These are phyloP conservation scores for Clausena lansium DNA, from an alignment of 345 rosid genomes.

Conservation along the genomic window DNA sequence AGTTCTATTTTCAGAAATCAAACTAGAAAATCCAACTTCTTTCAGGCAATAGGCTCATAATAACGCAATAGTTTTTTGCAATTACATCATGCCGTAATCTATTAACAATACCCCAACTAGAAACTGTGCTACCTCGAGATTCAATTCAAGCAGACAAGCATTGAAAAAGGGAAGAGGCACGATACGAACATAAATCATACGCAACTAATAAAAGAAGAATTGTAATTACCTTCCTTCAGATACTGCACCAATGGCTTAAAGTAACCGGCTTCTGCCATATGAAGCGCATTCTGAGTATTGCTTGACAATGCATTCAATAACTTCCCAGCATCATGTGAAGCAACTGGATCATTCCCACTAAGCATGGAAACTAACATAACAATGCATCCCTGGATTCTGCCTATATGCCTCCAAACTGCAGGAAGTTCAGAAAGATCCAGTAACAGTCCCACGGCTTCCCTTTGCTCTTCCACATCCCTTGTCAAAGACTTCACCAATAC, in stretches of 20 bases:
- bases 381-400: conserved; percentile 67
- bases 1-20: neutral
- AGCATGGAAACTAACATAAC: conserved; percentile 60
- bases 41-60: neutral
- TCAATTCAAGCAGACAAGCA: conserved; percentile 7
- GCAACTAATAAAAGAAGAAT: neutral
- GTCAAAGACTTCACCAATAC: conserved; percentile 61
- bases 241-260: conserved; percentile 62
- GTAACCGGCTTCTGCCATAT: conserved; percentile 80
- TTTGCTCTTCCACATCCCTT: conserved; percentile 47
- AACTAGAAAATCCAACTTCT: neutral
- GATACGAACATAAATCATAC: neutral
- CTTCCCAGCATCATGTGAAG: conserved; percentile 52
- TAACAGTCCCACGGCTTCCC: conserved; percentile 63
- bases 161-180: neutral
- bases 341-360: conserved; percentile 47
- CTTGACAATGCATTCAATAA: conserved; percentile 54
- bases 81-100: neutral
- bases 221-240: conserved; percentile 50
- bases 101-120: neutral
- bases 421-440: conserved; percentile 52
- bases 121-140: neutral
- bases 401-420: conserved; percentile 50
- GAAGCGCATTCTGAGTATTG: conserved; percentile 70
- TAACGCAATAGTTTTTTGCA: neutral